Percentiles rank a stretch among this genome's conserved stretches.
These are phyloP conservation scores for Epicoccum sorghinum DNA, from an alignment of 2,329 filamentous ascomycete genomes.

Conservation along the genomic window DNA sequence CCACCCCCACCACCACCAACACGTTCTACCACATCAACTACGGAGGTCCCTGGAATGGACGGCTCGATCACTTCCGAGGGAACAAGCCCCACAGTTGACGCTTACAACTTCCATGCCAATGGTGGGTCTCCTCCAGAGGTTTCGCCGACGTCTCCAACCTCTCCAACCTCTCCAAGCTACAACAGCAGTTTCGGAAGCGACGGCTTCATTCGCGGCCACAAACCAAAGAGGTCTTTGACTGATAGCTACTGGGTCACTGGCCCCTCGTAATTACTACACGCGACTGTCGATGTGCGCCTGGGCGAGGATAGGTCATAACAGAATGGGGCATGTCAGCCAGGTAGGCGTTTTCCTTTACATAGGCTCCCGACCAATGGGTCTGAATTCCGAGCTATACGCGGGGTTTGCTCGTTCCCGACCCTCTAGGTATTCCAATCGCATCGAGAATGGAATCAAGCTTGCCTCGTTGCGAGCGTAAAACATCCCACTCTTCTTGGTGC, in stretches of 20 bases:
- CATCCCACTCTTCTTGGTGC: slow-evolving; percentile 59
- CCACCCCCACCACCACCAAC: slow-evolving; percentile 12
- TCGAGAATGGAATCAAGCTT: slow-evolving; percentile 53
- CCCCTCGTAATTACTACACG: slow-evolving; percentile 11
- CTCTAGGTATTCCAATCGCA: slow-evolving; percentile 42
- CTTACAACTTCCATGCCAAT: slow-evolving; percentile 84
- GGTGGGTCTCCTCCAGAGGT: slow-evolving; percentile 63
- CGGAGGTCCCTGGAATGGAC: slow-evolving; percentile 69
- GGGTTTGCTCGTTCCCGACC: slow-evolving; percentile 4
- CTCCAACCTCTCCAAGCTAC: background rate
- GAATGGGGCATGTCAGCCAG: no score
- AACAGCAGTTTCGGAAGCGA: slow-evolving; percentile 23
- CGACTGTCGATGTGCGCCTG: slow-evolving; percentile 9
- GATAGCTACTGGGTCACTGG: slow-evolving; percentile 17
- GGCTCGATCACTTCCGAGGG: slow-evolving; percentile 84
- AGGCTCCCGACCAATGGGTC: no score
- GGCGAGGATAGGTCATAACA: background rate
- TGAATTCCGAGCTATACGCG: slow-evolving; percentile 8
- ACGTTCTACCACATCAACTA: background rate
- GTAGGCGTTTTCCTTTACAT: no score
- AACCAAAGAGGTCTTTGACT: slow-evolving; percentile 23
- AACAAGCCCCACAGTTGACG: slow-evolving; percentile 93
- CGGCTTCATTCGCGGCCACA: slow-evolving; percentile 8
- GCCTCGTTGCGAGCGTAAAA: slow-evolving; percentile 50
- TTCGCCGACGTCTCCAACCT: slow-evolving; percentile 3